A percentile compares a stretch with the other conserved stretches of the same genome.
Evolutionary conservation across 345 rosid species (phyloP).

Genomic region (Pugionium dolabratum): DNA sequence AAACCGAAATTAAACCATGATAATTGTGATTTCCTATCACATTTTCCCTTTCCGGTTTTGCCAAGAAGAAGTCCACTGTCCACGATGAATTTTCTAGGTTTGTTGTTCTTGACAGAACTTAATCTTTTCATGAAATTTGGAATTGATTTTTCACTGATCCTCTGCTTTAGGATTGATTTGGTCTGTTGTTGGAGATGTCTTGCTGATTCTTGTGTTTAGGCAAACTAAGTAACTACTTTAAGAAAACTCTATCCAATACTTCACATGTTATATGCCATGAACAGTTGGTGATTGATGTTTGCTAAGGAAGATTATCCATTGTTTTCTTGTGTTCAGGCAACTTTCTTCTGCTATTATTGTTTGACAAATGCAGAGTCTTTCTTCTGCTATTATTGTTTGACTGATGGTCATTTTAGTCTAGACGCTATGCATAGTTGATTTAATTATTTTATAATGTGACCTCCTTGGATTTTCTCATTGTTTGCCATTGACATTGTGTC

Average conservation of each 20-base stretch:
- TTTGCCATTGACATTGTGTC: slow-evolving; percentile 12
- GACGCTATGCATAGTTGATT: slow-evolving; percentile 7
- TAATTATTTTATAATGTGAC: not conserved
- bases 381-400: not conserved
- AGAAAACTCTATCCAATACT: not conserved
- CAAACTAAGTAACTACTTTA: not conserved
- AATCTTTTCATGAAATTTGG: too few species aligned
- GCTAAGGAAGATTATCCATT: too few species aligned
- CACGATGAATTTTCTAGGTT: slow-evolving; percentile 34
- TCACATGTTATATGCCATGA: not conserved
- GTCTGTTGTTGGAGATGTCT: too few species aligned
- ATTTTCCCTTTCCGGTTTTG: slow-evolving; percentile 97
- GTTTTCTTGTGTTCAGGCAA: not conserved
- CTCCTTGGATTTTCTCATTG: not conserved
- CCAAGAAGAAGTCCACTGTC: slow-evolving; percentile 97
- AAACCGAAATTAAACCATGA: too few species aligned
- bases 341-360: too few species aligned
- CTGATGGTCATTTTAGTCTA: not conserved
- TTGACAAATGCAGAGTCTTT: too few species aligned
- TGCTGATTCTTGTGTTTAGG: too few species aligned
- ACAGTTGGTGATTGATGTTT: not conserved
- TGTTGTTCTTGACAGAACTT: too few species aligned
- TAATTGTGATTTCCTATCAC: too few species aligned
- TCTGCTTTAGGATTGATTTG: too few species aligned
- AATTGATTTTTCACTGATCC: too few species aligned